Evolutionary conservation across 768 basidiomycete genomes (phyloP).

Genomic region (Mycena vulgaris): DNA sequence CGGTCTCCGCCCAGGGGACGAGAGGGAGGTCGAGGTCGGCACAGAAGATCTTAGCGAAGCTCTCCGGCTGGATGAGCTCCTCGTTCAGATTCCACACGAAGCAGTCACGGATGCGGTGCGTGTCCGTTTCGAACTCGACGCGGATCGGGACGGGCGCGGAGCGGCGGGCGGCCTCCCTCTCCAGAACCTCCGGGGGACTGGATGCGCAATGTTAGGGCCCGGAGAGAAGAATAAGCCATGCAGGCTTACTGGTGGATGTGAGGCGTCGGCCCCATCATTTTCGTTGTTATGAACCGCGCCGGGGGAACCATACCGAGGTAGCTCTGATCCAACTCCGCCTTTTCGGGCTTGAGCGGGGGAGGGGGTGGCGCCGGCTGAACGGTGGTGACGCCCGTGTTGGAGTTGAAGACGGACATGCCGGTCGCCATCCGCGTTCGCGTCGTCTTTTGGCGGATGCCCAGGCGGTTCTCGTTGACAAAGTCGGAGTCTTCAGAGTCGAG

Average conservation of each 20-base stretch:
- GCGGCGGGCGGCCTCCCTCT: slow-evolving; percentile 69
- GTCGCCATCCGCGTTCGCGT: slow-evolving; percentile 58
- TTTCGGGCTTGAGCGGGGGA: slow-evolving; percentile 59
- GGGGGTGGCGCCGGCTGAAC: slow-evolving; percentile 51
- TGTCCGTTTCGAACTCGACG: slow-evolving; percentile 95
- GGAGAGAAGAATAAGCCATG: slow-evolving; percentile 4
- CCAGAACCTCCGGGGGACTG: slow-evolving; percentile 78
- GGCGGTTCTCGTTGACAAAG: slow-evolving; percentile 58
- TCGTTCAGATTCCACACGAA: slow-evolving; percentile 98
- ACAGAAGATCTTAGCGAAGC: slow-evolving; percentile 91
- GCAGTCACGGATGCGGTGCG: slow-evolving; percentile 92
- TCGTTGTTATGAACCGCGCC: slow-evolving; percentile 78
- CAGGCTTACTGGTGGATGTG: slow-evolving; percentile 84
- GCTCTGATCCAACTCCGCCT: slow-evolving; percentile 84
- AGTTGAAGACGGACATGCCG: slow-evolving; percentile 71
- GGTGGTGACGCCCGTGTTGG: slow-evolving; percentile 60
- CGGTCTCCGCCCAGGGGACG: slow-evolving; percentile 76
- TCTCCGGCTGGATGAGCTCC: slow-evolving; percentile 85
- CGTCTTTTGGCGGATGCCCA: slow-evolving; percentile 67
- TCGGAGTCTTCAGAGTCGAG: slow-evolving; percentile 90
- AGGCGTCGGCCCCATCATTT: slow-evolving; percentile 68
- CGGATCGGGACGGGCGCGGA: slow-evolving; percentile 88
- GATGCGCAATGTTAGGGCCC: slow-evolving; percentile 22
- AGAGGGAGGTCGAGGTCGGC: slow-evolving; percentile 86
- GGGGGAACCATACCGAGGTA: slow-evolving; percentile 93